Base-by-base conservation (phyloP, 2,329 filamentous ascomycete genomes). In the Myriosclerotinia scirpicola region DNA sequence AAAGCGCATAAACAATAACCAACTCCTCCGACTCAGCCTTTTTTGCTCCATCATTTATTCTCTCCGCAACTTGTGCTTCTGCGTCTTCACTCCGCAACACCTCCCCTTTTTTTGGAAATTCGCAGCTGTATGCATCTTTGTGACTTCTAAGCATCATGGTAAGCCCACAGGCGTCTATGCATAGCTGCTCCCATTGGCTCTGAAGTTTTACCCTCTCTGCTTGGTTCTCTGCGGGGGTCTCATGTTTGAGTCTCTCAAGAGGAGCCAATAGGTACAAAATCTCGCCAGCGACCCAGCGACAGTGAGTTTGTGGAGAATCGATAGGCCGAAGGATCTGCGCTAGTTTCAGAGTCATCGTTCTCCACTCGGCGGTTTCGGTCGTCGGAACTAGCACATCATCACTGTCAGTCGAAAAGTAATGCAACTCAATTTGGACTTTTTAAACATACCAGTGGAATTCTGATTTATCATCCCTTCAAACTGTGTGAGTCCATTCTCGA, bases 61-160 rank as follows among this genome's bases (percentile, higher is more conserved):
- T 17, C 8, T 59, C 22, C 17, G 0, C 2, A 14, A 1, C 15
- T 14, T 17, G 2, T 30, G 54, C 6, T 12, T 59, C 44, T 2
- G 42, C 15, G 1, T 65, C 63, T 3, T 36, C 22, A n/a, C 14
- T 11, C 4, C 42, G 22, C 34, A 65, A 2, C 1, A 34, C 7
- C 14, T 52, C 26, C n/a, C 54, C 44, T 3, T 1, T 1, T n/a
- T 1, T 5, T 1, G 63, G 63, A 22, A 65, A 36, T 15, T 65
- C 63, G 36, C 44, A 65, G 15, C 26, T 14, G 26, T 59, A 65
- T 5, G 44, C 53, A 14, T 65, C 63, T 12, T 59, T 59, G 38
- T 11, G 36, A 9, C 3, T 17, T 15, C 63, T 26, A 8, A 65
- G 34, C 30, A 34, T 34, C 30, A 65, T 38, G 38, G 36, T 58